A percentile compares a stretch with the other conserved stretches of the same genome.
These are phyloP conservation scores for Rutidosis leptorrhynchoides DNA, from an alignment of 129 eudicot species.

Conservation along the genomic window DNA sequence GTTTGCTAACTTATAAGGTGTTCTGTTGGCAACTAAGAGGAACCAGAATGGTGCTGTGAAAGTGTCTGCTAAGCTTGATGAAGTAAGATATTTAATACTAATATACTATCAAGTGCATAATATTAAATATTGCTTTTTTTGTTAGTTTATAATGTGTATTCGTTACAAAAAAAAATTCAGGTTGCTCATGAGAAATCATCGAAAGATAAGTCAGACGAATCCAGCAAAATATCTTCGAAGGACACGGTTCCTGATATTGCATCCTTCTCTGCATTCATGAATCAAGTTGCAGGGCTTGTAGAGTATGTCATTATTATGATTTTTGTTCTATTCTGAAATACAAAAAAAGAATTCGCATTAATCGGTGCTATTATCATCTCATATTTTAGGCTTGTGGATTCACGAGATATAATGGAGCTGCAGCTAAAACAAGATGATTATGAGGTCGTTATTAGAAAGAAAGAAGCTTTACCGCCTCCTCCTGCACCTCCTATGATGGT, in stretches of 20 bases:
- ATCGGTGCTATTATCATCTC: not conserved
- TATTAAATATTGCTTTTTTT: not conserved
- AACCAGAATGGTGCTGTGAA: slow-evolving; percentile 44
- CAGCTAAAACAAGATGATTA: slow-evolving; percentile 74
- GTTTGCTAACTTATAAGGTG: slow-evolving; percentile 16
- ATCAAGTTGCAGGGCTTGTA: slow-evolving; percentile 76
- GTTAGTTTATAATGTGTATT: not conserved
- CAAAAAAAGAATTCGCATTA: not conserved
- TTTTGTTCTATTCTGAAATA: not conserved
- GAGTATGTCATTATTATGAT: slow-evolving; percentile 39
- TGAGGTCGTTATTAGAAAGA: slow-evolving; percentile 71
- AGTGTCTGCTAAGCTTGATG: slow-evolving; percentile 60
- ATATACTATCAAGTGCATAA: not conserved
- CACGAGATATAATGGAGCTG: slow-evolving; percentile 80
- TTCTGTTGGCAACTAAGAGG: slow-evolving; percentile 44
- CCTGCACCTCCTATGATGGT: slow-evolving; percentile 46
- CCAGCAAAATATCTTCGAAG: slow-evolving; percentile 26
- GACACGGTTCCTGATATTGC: slow-evolving; percentile 48
- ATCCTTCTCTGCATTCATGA: slow-evolving; percentile 59
- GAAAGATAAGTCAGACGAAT: slow-evolving; percentile 30
- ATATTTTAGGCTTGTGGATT: slow-evolving; percentile 73
- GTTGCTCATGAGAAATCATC: slow-evolving; percentile 36
- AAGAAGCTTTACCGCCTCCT: slow-evolving; percentile 63
- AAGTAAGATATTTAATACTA: slow-evolving; percentile 33
- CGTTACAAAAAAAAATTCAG: slow-evolving; percentile 26